Percentiles rank a stretch among this genome's conserved stretches.
phyloP scores from a whole-genome alignment of 306 rosid genomes.

The Notholithocarpus densiflorus region DNA sequence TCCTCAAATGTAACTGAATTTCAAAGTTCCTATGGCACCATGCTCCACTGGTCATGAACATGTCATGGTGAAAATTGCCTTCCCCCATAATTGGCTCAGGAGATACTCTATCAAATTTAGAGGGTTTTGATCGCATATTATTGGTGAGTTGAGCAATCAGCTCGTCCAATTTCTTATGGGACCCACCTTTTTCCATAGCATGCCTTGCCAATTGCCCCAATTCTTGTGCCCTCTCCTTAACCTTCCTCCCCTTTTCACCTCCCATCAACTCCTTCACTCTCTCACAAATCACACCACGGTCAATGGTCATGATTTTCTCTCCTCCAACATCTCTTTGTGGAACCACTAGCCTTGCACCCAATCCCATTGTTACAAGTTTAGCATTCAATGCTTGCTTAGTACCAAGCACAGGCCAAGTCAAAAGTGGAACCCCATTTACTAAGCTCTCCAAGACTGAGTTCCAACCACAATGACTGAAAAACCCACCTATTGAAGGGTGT shows the following conservation, averaged over 20 bases:
- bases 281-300: conserved; percentile 2
- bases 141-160: not conserved
- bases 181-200: conserved; percentile 19
- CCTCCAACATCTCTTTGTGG: not conserved
- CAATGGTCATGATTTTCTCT: not conserved
- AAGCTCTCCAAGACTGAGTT: conserved; percentile 28
- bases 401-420: conserved; percentile 34
- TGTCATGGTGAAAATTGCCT: no score
- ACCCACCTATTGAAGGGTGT: conserved; percentile 18
- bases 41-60: no score
- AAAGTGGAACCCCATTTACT: conserved; percentile 22
- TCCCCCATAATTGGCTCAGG: no score
- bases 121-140: no score
- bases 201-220: conserved; percentile 7
- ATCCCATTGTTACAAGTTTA: not conserved
- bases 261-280: conserved; percentile 32
- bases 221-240: conserved; percentile 13
- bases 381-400: conserved; percentile 30
- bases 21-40: no score
- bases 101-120: no score
- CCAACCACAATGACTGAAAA: conserved; percentile 39
- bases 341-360: conserved; percentile 3
- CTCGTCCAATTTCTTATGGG: not conserved
- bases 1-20: no score
- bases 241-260: conserved; percentile 18